These are phyloP conservation scores for Mycena rebaudengoi DNA, from an alignment of 768 basidiomycete species.

Conservation along the genomic window DNA sequence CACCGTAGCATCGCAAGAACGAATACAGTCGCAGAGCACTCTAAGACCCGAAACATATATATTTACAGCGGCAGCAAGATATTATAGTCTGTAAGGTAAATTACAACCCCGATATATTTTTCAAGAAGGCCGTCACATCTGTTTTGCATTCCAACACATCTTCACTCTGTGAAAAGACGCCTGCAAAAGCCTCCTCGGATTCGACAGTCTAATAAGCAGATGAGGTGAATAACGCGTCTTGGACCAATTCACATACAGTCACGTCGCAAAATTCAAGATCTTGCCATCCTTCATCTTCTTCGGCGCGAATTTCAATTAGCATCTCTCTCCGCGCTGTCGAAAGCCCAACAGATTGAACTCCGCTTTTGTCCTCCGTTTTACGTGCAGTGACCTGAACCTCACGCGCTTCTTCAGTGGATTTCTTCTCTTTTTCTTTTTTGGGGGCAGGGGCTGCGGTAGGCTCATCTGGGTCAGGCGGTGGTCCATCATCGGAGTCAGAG, in stretches of 20 bases:
- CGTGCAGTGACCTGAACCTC: conserved; percentile 83
- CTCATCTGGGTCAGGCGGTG: conserved; percentile 84
- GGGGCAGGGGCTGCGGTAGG: conserved; percentile 51
- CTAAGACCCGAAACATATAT: too few species aligned
- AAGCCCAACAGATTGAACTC: conserved; percentile 54
- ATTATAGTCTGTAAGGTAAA: neutral
- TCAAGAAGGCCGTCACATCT: conserved; percentile 64
- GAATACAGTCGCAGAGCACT: too few species aligned
- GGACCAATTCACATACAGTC: conserved; percentile 54
- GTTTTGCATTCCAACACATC: conserved; percentile 62
- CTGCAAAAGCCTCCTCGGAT: conserved; percentile 64
- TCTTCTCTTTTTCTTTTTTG: conserved; percentile 77
- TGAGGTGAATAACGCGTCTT: neutral
- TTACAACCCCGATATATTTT: conserved; percentile 63
- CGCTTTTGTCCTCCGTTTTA: conserved; percentile 71
- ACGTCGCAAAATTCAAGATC: conserved; percentile 71
- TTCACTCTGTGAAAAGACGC: conserved; percentile 67
- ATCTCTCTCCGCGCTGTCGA: conserved; percentile 81
- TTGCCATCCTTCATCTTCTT: conserved; percentile 84
- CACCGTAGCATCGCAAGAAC: too few species aligned
- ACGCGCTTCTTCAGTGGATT: conserved; percentile 62
- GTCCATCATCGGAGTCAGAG: conserved; percentile 81
- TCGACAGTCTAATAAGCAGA: conserved; percentile 59
- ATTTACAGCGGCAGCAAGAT: neutral
- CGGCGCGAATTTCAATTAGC: conserved; percentile 72